Conservation (phyloP, 768 basidiomycete species). For the Termitomyces sp. region DNA sequence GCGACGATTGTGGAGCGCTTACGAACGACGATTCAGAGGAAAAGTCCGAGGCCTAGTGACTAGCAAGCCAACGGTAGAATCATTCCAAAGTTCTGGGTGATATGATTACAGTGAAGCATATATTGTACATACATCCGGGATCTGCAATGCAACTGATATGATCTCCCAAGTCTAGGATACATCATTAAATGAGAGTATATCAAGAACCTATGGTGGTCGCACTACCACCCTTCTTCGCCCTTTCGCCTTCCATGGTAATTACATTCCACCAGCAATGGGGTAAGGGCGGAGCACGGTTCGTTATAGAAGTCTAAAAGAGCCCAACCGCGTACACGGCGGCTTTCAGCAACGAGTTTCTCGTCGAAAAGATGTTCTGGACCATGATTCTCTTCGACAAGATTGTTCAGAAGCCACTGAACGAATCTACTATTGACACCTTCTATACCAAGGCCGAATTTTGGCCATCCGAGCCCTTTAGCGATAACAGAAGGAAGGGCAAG, state of each 20-base stretch:
- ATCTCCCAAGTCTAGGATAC: background rate
- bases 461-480: constrained; percentile 85
- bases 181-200: no score
- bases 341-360: constrained; percentile 16
- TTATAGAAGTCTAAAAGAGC: constrained; percentile 69
- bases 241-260: constrained; percentile 53
- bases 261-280: constrained; percentile 71
- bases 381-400: constrained; percentile 29
- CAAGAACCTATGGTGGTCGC: no score
- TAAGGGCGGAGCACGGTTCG: constrained; percentile 52
- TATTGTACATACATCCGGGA: background rate
- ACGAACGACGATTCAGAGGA: no score
- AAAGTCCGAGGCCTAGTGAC: no score
- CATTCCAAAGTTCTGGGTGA: no score
- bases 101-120: background rate
- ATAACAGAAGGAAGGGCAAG: constrained; percentile 73
- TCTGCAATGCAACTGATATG: background rate
- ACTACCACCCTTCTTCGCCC: constrained; percentile 21
- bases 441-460: constrained; percentile 69
- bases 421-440: constrained; percentile 83
- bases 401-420: constrained; percentile 64
- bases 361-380: constrained; percentile 10
- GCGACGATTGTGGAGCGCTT: no score
- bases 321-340: constrained; percentile 67
- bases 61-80: no score